Evolutionary conservation across 164 flowering plant genomes (phyloP).

Genomic region (Aristolochia fimbriata): DNA sequence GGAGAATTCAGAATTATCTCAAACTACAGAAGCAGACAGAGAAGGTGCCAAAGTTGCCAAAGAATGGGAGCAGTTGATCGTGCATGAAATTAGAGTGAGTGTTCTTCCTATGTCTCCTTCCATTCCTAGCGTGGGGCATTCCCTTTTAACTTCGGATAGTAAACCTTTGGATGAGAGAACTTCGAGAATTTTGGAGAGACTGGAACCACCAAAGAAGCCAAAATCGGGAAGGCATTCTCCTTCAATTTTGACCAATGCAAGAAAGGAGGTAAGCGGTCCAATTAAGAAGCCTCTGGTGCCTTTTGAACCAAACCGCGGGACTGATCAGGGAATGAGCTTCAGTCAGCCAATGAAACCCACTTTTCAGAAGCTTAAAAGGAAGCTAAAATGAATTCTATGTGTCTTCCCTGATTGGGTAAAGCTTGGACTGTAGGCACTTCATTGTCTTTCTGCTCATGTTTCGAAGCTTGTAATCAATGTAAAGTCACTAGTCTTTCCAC

Average conservation of each 20-base stretch:
- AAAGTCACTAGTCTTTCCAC: no score
- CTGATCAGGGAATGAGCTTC: slow-evolving; percentile 15
- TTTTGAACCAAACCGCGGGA: slow-evolving; percentile 17
- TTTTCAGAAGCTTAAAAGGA: slow-evolving; percentile 61
- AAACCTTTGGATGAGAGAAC: slow-evolving; percentile 54
- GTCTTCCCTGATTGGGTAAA: no score
- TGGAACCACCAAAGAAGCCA: slow-evolving; percentile 57
- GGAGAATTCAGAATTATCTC: no score
- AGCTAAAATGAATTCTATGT: slow-evolving; percentile 14
- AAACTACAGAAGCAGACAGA: slow-evolving; percentile 6
- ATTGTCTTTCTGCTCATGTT: no score
- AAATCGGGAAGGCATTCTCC: slow-evolving; percentile 30
- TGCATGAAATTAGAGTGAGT: slow-evolving; percentile 31
- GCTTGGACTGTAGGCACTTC: no score
- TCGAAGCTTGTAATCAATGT: no score
- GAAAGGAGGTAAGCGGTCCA: slow-evolving; percentile 13
- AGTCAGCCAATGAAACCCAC: slow-evolving; percentile 66
- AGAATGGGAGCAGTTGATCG: slow-evolving; percentile 77
- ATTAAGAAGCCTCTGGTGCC: slow-evolving; percentile 47
- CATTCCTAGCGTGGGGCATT: slow-evolving; percentile 20
- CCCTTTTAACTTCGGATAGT: slow-evolving; percentile 20
- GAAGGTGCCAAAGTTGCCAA: slow-evolving; percentile 25
- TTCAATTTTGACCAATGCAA: slow-evolving; percentile 5
- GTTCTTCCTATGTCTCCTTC: slow-evolving; percentile 28
- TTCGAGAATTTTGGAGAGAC: slow-evolving; percentile 76